phyloP scores from a whole-genome alignment of 2,329 filamentous ascomycete genomes.

The Beauveria scarabaeidicola region DNA sequence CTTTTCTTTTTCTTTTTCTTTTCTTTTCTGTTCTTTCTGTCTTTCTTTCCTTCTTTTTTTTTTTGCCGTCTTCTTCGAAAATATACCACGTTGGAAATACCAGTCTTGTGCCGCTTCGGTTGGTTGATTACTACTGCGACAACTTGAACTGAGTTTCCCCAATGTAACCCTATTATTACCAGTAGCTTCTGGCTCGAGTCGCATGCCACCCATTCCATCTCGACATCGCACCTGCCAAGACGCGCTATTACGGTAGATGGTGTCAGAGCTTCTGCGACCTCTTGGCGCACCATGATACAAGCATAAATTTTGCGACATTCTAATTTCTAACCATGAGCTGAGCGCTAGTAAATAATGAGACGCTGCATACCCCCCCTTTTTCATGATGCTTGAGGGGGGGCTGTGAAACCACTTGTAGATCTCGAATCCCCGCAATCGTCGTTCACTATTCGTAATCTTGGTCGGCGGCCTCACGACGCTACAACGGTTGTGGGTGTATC shows the following conservation, averaged over 20 bases:
- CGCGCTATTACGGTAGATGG: neutral
- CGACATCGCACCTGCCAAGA: slow-evolving; percentile 1
- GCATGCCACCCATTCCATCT: neutral
- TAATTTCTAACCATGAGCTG: neutral
- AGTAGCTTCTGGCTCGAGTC: neutral
- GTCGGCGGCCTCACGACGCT: neutral
- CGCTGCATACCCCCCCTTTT: neutral
- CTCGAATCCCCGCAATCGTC: neutral
- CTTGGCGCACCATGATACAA: neutral
- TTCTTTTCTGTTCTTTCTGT: too few species aligned
- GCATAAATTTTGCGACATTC: neutral
- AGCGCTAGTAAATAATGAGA: neutral
- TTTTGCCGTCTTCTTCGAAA: too few species aligned
- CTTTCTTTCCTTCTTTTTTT: too few species aligned
- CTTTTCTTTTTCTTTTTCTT: too few species aligned
- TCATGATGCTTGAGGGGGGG: too few species aligned
- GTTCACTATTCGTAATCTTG: neutral
- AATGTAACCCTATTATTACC: neutral
- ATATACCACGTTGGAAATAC: too few species aligned
- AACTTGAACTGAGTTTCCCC: neutral
- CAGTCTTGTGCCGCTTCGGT: too few species aligned
- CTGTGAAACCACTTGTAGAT: neutral
- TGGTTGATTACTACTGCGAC: neutral
- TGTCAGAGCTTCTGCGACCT: neutral
- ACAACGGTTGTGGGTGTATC: neutral